Evolutionary conservation across 495 filamentous ascomycete species (phyloP).

Genomic region (Pseudotulostoma volvatum): DNA sequence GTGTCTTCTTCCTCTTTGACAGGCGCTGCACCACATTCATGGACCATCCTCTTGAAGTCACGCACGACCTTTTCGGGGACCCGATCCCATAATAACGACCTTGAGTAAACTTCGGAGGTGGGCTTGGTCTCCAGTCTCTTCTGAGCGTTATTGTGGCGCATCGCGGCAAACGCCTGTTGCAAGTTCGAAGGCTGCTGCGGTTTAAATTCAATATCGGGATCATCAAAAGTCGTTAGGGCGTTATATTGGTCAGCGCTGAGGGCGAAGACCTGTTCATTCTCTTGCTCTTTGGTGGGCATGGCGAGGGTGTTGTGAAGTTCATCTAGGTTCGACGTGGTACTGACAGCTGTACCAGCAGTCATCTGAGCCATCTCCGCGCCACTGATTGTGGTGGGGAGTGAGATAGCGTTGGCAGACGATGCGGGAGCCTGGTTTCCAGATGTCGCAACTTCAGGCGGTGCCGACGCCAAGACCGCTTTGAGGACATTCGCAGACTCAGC

Average conservation of each 20-base stretch:
- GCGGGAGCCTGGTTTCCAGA: slow-evolving; percentile 22
- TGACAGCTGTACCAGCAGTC: slow-evolving; percentile 34
- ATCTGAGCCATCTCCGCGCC: slow-evolving; percentile 33
- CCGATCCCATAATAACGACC: slow-evolving; percentile 86
- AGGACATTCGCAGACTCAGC: slow-evolving; percentile 82
- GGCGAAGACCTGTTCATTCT: slow-evolving; percentile 77
- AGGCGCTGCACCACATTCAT: slow-evolving; percentile 29
- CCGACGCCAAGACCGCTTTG: slow-evolving; percentile 68
- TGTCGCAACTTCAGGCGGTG: slow-evolving; percentile 18
- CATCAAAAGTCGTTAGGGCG: slow-evolving; percentile 48
- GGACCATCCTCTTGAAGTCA: slow-evolving; percentile 81
- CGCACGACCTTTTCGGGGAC: slow-evolving; percentile 82
- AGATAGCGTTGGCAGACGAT: slow-evolving; percentile 19
- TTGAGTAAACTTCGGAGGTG: slow-evolving; percentile 65
- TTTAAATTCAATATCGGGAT: slow-evolving; percentile 25
- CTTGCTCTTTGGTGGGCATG: slow-evolving; percentile 65
- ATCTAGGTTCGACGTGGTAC: slow-evolving; percentile 50
- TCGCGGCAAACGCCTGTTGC: slow-evolving; percentile 65
- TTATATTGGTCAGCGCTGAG: slow-evolving; percentile 82
- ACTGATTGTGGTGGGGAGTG: slow-evolving; percentile 34
- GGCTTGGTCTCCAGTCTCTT: slow-evolving; percentile 15
- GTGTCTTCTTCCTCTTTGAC: slow-evolving; percentile 20
- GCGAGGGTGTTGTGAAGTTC: slow-evolving; percentile 58
- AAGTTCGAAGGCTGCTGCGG: slow-evolving; percentile 41
- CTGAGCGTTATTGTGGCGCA: slow-evolving; percentile 49